Percentiles rank a stretch among this genome's conserved stretches.
These are phyloP conservation scores for Ogataea thermomethanolica DNA, from an alignment of 805 yeast species.

Conservation along the genomic window DNA sequence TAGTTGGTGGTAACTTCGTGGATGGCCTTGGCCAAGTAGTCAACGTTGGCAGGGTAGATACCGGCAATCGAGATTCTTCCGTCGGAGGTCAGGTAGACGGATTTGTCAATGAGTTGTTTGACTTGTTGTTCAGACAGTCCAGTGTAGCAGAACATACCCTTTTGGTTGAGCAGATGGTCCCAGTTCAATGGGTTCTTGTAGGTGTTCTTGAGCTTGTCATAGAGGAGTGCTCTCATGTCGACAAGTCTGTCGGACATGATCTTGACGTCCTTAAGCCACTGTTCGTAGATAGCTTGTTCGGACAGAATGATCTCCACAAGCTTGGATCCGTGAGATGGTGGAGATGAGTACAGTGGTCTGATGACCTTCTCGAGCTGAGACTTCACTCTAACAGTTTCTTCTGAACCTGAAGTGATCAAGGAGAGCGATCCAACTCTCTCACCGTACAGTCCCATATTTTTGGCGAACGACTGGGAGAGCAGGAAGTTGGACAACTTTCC, in stretches of 20 bases:
- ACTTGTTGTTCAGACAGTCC: slow-evolving; percentile 75
- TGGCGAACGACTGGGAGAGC: slow-evolving; percentile 89
- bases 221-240: slow-evolving; percentile 63
- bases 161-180: slow-evolving; percentile 83
- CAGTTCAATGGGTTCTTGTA: slow-evolving; percentile 61
- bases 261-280: slow-evolving; percentile 82
- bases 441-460: slow-evolving; percentile 93
- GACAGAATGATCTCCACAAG: slow-evolving; percentile 76
- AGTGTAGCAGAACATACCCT: slow-evolving; percentile 96
- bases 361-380: slow-evolving; percentile 75
- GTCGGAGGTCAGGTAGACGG: slow-evolving; percentile 82
- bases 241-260: slow-evolving; percentile 77
- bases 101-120: slow-evolving; percentile 61
- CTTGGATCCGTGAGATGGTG: slow-evolving; percentile 92
- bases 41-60: slow-evolving; percentile 74
- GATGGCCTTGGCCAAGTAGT: slow-evolving; percentile 55
- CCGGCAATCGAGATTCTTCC: slow-evolving; percentile 94
- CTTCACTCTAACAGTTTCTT: slow-evolving; percentile 48
- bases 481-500: slow-evolving; percentile 51
- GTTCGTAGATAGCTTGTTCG: slow-evolving; percentile 52
- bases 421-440: slow-evolving; percentile 89
- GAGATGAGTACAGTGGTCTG: slow-evolving; percentile 87
- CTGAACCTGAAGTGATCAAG: slow-evolving; percentile 53
- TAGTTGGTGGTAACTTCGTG: slow-evolving; percentile 23
- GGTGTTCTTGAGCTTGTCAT: slow-evolving; percentile 50